Evolutionary conservation across 306 rosid genomes (phyloP), one percentile per base, ranked within the genome.

Genomic region (Chamaecrista fasciculata): DNA sequence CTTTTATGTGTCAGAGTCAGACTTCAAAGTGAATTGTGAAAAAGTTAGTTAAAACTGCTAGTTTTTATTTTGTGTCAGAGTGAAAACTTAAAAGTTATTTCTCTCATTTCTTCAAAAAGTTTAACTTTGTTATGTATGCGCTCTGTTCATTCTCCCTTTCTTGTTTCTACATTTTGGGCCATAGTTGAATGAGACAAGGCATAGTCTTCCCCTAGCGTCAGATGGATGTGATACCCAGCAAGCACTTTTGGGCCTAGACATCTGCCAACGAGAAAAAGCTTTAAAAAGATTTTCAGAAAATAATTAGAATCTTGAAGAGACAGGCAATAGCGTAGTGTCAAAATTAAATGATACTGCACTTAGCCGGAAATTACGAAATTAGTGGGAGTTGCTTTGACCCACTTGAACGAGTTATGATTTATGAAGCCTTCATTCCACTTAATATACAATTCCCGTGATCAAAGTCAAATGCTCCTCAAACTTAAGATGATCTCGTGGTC

Each of bases 291-390:
- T 33, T 33, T 8, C 16, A n/a, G 5, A 31, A 19, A n/a, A 21
- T 9, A 20, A 20, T 0, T 0, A n/a, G 2, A 33, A 58, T 9
- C 18, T 33, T 16, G 2, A n/a, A 28, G 40, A 29, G 2, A 3
- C 36, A 33, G 7, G 36, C 36, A 15, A 15, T 1, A 4, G 11
- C 21, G 9, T 11, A 47, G 24, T 0, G 11, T 47, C 23, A 19
- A 19, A 7, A 18, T 19, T 48, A 48, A 1, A 7, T 0, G 4
- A 1, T 58, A 26, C 4, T 21, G 47, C 47, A 10, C 28, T 34
- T 5, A 0, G 50, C 50, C 67, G 67, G 33, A 24, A 62, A 61
- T 61, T 33, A 61, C 33, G 67, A 23, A 36, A 62, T 23, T 40
- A 39, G 19, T 26, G n/a, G 21, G 49, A 60, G 47, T 7, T 12